Evolutionary conservation across 2,329 filamentous ascomycete species (phyloP), one percentile per base, ranked within the genome.

Genomic region (Fusarium continuum): DNA sequence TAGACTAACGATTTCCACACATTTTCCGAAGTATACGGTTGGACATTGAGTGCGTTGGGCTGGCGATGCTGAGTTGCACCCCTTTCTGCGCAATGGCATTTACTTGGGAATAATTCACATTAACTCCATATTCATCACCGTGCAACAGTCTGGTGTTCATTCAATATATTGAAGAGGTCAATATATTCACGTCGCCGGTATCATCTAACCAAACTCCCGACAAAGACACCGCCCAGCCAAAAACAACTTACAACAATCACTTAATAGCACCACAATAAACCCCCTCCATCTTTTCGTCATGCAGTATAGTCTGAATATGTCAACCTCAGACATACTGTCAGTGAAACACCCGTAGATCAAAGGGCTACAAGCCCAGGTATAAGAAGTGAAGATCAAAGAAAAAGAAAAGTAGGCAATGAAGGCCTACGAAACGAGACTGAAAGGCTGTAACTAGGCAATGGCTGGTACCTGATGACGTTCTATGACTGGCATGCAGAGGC

Each of bases 171-270:
- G 58, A 66, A 40, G 41, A 50, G 19, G 45, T 45, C 41, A 66
- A 63, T 35, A 57, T 66, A 50, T 63, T 51, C 56, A 64, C 63
- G 68, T 70, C 51, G 68, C 68, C 68, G 64, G 52, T 69, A 66
- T 70, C 55, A 61, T 70, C 68, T 70, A 70, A 43, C 58, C 55
- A 47, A 58, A 66, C 53, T 64, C 68, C 68, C 47, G 34, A 14
- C 34, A 41, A 53, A 19, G 38, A 53, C 50, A 57, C 43, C 62
- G 34, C 20, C 29, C 40, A 41, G 38, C 38, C 26, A 46, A 39
- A 38, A 43, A 59, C 38, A 59, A 39, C 44, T 35, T 45, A 41
- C 35, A 46, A 53, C 31, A 40, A 45, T 11, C 38, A 45, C 34
- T 41, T 45, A 35, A 53, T 38, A 54, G 28, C 22, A 49, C 32